Percentiles rank a stretch among this genome's conserved stretches.
phyloP scores from a whole-genome alignment of 192 early-diverging fungal genomes.

The Backusella tarrabulga region DNA sequence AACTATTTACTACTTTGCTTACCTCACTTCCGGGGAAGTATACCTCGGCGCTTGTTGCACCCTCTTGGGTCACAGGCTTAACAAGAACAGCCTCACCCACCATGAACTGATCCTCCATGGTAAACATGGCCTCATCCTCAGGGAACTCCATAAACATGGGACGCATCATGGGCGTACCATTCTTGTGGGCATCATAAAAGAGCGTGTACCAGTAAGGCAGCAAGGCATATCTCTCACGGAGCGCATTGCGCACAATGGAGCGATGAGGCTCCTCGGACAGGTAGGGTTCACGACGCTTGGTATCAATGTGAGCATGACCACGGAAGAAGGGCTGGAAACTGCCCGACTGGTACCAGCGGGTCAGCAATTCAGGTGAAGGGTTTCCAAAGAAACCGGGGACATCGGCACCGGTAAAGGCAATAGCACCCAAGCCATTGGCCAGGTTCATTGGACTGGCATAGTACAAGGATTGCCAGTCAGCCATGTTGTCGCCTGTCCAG shows the following conservation, averaged over 20 bases:
- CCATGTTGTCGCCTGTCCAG: slow-evolving; percentile 98
- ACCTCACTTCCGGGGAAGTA: slow-evolving; percentile 71
- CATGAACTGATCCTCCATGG: slow-evolving; percentile 83
- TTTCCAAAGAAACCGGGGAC: slow-evolving; percentile 88
- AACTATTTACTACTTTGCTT: slow-evolving; percentile 2
- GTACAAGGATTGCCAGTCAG: slow-evolving; percentile 84
- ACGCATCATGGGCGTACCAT: slow-evolving; percentile 82
- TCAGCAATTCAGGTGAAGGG: slow-evolving; percentile 82
- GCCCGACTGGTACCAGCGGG: slow-evolving; percentile 97
- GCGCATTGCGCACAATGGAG: slow-evolving; percentile 70
- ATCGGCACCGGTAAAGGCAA: slow-evolving; percentile 92
- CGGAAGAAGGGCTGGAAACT: slow-evolving; percentile 97
- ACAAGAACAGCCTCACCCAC: slow-evolving; percentile 80
- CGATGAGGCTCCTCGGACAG: slow-evolving; percentile 87
- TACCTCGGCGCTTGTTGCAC: slow-evolving; percentile 57
- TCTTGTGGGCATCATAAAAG: slow-evolving; percentile 73
- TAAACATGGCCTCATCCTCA: slow-evolving; percentile 71
- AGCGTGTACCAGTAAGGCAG: slow-evolving; percentile 93
- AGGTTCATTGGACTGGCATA: slow-evolving; percentile 88
- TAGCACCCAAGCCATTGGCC: slow-evolving; percentile 81
- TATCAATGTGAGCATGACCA: slow-evolving; percentile 96
- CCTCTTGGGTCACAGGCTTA: slow-evolving; percentile 63
- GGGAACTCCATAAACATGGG: slow-evolving; percentile 93
- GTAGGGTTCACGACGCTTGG: slow-evolving; percentile 97
- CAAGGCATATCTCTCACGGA: slow-evolving; percentile 82